Conservation (phyloP, 2,329 filamentous ascomycete species). For the Polytolypa hystricis region DNA sequence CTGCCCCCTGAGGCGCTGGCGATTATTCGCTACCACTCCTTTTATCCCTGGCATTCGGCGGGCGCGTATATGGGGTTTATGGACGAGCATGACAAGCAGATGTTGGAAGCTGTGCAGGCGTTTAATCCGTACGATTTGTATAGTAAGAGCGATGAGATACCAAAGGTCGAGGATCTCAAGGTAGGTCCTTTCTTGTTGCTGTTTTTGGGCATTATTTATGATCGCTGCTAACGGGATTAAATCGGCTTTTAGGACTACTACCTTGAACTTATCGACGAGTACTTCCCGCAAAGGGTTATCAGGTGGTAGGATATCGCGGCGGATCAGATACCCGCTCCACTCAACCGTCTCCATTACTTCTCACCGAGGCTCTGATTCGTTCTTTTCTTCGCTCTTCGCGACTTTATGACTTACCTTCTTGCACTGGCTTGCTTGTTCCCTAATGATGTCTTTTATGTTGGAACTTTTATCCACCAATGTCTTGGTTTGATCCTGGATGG, state of each 20-base stretch:
- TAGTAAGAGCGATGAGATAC: constrained; percentile 78
- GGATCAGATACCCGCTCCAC: too few species aligned
- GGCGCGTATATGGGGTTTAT: constrained; percentile 74
- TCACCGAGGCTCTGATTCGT: too few species aligned
- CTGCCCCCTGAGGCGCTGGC: constrained; percentile 73
- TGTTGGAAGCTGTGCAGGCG: constrained; percentile 69
- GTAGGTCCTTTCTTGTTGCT: constrained; percentile 26
- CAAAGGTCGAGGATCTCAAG: constrained; percentile 67
- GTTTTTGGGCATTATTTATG: neutral
- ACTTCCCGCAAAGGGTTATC: constrained; percentile 13
- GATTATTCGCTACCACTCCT: constrained; percentile 89
- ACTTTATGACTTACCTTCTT: too few species aligned
- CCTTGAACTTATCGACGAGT: constrained; percentile 46
- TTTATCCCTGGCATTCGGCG: constrained; percentile 83
- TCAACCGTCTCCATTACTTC: too few species aligned
- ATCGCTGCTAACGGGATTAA: constrained; percentile 5
- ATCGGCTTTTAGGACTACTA: constrained; percentile 49
- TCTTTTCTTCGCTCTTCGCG: too few species aligned
- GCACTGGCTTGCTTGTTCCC: too few species aligned
- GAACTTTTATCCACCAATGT: too few species aligned
- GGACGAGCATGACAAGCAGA: constrained; percentile 67
- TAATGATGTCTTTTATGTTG: too few species aligned
- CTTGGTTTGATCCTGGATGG: too few species aligned
- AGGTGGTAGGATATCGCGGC: constrained; percentile 10
- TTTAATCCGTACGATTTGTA: constrained; percentile 92